Base-by-base conservation (phyloP, 495 filamentous ascomycete species). In the Tuber calosporum region DNA sequence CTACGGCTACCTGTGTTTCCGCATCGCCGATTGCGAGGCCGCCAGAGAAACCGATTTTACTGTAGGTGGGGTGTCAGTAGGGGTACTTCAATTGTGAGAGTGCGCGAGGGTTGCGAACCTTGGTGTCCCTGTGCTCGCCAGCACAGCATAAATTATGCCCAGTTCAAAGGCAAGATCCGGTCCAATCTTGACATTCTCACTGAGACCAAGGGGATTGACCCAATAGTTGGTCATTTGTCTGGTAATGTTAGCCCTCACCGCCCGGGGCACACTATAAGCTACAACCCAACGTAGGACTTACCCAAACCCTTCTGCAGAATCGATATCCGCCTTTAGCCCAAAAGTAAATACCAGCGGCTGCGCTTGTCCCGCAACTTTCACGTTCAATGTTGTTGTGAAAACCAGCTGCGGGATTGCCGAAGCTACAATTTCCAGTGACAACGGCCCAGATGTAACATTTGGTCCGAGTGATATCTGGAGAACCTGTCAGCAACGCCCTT, bases 141-240 rank as follows among this genome's bases (percentile, higher is more conserved):
- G 38, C 68, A 67, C 69, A 17, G 69, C 75, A 36, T 74, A 73
- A 41, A 73, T 73, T 39, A 78, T 73, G 1, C 75, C 77, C 6
- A 79, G 20, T 38, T 79, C 72, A 15, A 79, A 70, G 11, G 76
- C 77, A 34, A 78, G n/a, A 37, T 73, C 58, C n/a, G 77, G 77
- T 3, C 77, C 77, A 26, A 79, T 75, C 26, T 75, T 78, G 8
- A 79, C 42, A 17, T 38, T 70, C 36, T 77, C 72, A 42, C 68
- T 71, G 43, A 79, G 67, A 19, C 72, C 75, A 39, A 79, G 58
- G 19, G 77, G 77, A 39, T 78, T 75, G 19, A 70, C 30, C 75
- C 77, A 79, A 53, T 75, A 78, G 40, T 75, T 71, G 0, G 53
- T 48, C 70, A 79, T 75, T 68, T 79, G 72, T 13, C 75, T 75